Evolutionary conservation across 495 filamentous ascomycete genomes (phyloP), one percentile per base, ranked within the genome.

Genomic region (Sabuloglossum arenarium): DNA sequence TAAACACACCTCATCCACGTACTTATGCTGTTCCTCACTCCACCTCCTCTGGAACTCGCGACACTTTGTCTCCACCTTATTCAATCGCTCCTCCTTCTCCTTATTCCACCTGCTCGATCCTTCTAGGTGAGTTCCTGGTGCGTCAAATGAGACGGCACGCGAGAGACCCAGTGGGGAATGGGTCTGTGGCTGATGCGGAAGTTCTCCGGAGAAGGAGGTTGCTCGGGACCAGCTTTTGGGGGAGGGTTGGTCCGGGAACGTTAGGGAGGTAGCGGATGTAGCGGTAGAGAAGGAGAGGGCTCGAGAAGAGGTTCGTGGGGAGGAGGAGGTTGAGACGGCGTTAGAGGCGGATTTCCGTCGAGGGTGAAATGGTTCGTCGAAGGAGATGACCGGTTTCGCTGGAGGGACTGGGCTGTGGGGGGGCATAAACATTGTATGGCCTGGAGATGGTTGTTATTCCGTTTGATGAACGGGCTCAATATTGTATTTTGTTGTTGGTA

Each of bases 81-180:
- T 27, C 25, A 56, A 39, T n/a, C 55, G n/a, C 55, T 56, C 55
- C 42, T 56, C 55, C 32, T 46, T 43, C 55, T 56, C 55, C 23
- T 19, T 46, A 6, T 43, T 56, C 55, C 55, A 56, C 47, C 47
- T 27, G 28, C 47, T 51, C 5, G 47, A 8, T n/a, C 47, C 47
- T 16, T 51, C 23, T n/a, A 12, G 24, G 28, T 51, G 47, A 11
- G 27, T 23, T 12, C 23, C 23, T 9, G 47, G 47, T 29, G 47
- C 16, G 1, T 27, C 47, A 19, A 51, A 51, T 5, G 39, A 43
- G 16, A 43, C 12, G 10, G 39, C 16, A 5, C 39, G 39, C 3
- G 39, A 43, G 16, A 28, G 47, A 29, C 5, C 11, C 12, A 27
- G 21, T 29, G 47, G 47, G 16, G 23, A 30, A 23, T 29, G 28